These are phyloP conservation scores for Neoscytalidium dimidiatum DNA, from an alignment of 2,329 filamentous ascomycete genomes.

Conservation along the genomic window DNA sequence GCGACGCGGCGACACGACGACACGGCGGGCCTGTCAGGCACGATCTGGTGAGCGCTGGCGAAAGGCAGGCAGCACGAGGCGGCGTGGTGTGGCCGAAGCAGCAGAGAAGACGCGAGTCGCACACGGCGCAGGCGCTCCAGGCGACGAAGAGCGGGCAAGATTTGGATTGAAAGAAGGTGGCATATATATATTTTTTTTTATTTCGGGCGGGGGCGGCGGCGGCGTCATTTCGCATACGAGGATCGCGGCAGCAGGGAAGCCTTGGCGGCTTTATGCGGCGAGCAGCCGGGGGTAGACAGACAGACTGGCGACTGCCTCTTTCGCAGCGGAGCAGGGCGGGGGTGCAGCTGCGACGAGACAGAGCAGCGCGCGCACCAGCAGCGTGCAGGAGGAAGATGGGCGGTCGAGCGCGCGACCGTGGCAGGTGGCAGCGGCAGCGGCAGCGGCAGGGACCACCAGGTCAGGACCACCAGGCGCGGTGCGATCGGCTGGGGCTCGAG, in stretches of 20 bases:
- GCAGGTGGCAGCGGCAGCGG: no score
- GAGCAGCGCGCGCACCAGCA: no score
- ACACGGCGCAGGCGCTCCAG: no score
- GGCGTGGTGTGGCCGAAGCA: background rate
- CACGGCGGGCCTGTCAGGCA: no score
- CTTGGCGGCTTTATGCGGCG: background rate
- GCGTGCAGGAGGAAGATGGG: no score
- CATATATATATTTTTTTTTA: background rate
- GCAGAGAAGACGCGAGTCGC: no score
- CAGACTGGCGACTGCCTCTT: background rate
- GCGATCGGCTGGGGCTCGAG: background rate
- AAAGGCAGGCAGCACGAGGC: background rate
- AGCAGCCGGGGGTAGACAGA: background rate
- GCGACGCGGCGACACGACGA: no score
- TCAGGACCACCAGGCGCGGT: background rate
- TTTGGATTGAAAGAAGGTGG: no score
- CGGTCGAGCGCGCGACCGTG: no score
- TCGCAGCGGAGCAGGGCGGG: background rate
- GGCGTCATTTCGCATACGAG: slow-evolving; percentile 15
- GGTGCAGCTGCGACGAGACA: no score
- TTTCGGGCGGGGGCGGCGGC: background rate
- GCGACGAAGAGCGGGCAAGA: no score
- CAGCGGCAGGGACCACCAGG: background rate
- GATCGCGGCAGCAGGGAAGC: background rate
- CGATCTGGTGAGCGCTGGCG: background rate